Conservation (phyloP, 495 filamentous ascomycete genomes). For the Penicillium waksmanii region DNA sequence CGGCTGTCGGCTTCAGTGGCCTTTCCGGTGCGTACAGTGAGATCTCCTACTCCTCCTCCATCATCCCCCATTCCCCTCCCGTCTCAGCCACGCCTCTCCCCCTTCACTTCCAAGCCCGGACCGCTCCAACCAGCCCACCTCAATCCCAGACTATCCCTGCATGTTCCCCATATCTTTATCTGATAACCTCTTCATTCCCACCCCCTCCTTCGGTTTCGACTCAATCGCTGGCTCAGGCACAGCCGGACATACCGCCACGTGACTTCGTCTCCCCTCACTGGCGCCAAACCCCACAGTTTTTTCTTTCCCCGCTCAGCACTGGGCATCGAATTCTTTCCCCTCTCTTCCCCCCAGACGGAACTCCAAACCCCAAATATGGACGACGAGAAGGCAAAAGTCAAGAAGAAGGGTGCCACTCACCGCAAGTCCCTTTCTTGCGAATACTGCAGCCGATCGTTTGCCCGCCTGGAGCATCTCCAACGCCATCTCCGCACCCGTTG, state of each 20-base stretch:
- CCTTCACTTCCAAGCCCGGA: background rate
- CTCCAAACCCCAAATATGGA: conserved; percentile 45
- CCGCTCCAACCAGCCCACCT: background rate
- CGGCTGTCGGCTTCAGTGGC: background rate
- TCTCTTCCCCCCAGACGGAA: conserved; percentile 37
- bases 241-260: conserved; percentile 28
- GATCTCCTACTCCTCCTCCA: background rate
- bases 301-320: conserved; percentile 35
- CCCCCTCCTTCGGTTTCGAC: background rate
- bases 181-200: background rate
- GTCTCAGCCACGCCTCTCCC: background rate
- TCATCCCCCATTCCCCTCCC: background rate
- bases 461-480: conserved; percentile 56
- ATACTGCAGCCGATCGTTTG: conserved; percentile 56
- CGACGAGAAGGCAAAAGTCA: conserved; percentile 49
- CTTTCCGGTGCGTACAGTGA: background rate
- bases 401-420: conserved; percentile 49
- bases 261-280: conserved; percentile 36
- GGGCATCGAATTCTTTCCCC: conserved; percentile 36
- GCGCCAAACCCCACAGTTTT: conserved; percentile 46
- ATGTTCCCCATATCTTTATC: background rate
- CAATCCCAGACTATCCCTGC: background rate
- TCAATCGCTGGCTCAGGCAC: background rate
- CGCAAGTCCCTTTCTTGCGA: conserved; percentile 53
- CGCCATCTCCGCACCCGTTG: conserved; percentile 60